Conservation (phyloP, 2,329 filamentous ascomycete species). For the Colletotrichum echinochloae region DNA sequence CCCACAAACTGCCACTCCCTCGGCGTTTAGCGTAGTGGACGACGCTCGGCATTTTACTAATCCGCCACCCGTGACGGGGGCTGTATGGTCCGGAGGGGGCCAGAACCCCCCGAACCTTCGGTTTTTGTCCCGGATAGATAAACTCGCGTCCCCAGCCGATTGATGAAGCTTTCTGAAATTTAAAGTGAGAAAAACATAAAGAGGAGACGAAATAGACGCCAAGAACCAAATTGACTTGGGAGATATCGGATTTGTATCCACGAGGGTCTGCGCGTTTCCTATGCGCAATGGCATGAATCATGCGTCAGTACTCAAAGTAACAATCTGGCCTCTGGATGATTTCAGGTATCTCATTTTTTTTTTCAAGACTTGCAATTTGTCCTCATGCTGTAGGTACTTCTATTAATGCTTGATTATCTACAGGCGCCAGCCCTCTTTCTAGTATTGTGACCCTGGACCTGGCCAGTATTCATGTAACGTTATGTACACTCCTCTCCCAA, state of each 20-base stretch:
- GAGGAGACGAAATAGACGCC: not conserved
- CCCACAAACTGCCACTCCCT: not conserved
- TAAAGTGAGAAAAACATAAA: no score
- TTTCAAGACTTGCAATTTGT: not conserved
- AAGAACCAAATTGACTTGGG: not conserved
- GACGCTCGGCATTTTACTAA: constrained; percentile 36
- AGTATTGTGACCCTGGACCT: constrained; percentile 19
- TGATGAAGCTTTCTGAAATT: no score
- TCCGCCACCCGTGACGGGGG: constrained; percentile 19
- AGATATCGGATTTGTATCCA: not conserved
- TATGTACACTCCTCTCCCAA: not conserved
- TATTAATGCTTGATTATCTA: constrained; percentile 38
- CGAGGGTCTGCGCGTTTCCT: not conserved
- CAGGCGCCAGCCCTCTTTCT: constrained; percentile 8
- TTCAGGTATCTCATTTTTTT: no score
- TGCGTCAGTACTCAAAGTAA: no score
- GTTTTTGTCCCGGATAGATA: not conserved
- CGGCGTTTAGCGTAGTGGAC: constrained; percentile 31
- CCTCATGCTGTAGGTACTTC: constrained; percentile 21
- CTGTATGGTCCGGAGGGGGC: not conserved
- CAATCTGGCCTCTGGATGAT: not conserved
- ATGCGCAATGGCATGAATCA: not conserved
- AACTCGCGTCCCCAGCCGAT: not conserved
- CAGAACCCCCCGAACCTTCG: constrained; percentile 15
- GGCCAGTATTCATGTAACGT: not conserved